Evolutionary conservation across 2,329 filamentous ascomycete species (phyloP).

Genomic region (Cladorrhinum sp.): DNA sequence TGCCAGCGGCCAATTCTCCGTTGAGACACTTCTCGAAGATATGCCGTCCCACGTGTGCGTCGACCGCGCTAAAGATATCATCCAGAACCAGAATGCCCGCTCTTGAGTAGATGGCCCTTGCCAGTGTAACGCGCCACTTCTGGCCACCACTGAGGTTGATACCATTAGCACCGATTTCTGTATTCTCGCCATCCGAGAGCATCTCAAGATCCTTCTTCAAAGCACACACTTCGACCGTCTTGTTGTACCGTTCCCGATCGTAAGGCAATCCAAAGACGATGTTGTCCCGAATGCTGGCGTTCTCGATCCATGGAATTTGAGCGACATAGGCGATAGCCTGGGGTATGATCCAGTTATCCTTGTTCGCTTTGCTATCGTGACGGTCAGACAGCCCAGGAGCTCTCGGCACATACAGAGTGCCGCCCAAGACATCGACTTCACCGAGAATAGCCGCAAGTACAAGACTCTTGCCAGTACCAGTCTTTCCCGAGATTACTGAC

Average conservation of each 20-base stretch:
- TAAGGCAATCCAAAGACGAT: constrained; percentile 73
- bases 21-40: constrained; percentile 74
- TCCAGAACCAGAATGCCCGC: constrained; percentile 75
- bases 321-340: constrained; percentile 71
- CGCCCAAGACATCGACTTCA: constrained; percentile 67
- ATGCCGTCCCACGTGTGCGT: constrained; percentile 76
- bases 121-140: constrained; percentile 77
- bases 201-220: constrained; percentile 73
- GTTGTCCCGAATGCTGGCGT: constrained; percentile 74
- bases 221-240: constrained; percentile 70
- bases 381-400: constrained; percentile 52
- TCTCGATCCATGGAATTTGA: constrained; percentile 84
- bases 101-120: constrained; percentile 74
- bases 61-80: constrained; percentile 80
- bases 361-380: constrained; percentile 60
- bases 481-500: constrained; percentile 73
- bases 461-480: constrained; percentile 74
- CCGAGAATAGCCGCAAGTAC: constrained; percentile 71
- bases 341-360: constrained; percentile 65
- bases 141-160: constrained; percentile 83
- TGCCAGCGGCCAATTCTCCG: constrained; percentile 64
- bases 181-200: constrained; percentile 72
- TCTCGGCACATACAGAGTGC: constrained; percentile 55
- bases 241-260: constrained; percentile 65
- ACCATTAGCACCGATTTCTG: constrained; percentile 80